These are phyloP conservation scores for Aspergillaceae sp. DNA, from an alignment of 2,329 filamentous ascomycete species.

Conservation along the genomic window DNA sequence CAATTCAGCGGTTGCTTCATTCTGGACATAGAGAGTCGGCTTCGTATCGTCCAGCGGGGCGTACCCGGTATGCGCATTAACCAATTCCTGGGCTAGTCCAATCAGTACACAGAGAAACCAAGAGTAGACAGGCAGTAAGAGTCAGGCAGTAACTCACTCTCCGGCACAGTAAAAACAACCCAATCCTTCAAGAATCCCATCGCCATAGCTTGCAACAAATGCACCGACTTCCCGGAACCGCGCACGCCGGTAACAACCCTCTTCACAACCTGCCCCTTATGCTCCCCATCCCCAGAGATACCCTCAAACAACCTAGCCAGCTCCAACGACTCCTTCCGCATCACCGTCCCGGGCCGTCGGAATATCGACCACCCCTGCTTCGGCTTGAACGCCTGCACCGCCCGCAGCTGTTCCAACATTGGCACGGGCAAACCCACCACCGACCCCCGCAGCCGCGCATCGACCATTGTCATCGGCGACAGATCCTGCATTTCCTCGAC, in stretches of 20 bases:
- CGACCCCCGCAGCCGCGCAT: slow-evolving; percentile 51
- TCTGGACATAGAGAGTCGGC: slow-evolving; percentile 62
- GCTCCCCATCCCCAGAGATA: slow-evolving; percentile 37
- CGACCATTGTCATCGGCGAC: slow-evolving; percentile 46
- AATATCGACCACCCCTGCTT: slow-evolving; percentile 86
- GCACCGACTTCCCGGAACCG: slow-evolving; percentile 75
- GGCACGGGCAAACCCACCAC: slow-evolving; percentile 61
- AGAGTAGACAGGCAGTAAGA: neutral
- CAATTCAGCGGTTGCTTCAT: slow-evolving; percentile 64
- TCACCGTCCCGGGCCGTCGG: slow-evolving; percentile 66
- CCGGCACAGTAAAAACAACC: slow-evolving; percentile 82
- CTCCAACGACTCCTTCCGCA: slow-evolving; percentile 69
- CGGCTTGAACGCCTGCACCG: slow-evolving; percentile 82
- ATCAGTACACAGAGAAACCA: slow-evolving; percentile 7
- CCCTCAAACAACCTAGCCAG: slow-evolving; percentile 56
- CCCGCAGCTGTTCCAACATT: slow-evolving; percentile 69
- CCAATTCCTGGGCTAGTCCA: slow-evolving; percentile 65
- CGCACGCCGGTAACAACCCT: slow-evolving; percentile 65
- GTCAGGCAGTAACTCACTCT: slow-evolving; percentile 52
- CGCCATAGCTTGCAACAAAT: slow-evolving; percentile 74
- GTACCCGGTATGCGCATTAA: slow-evolving; percentile 74
- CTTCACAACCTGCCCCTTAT: slow-evolving; percentile 36
- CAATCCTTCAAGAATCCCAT: slow-evolving; percentile 75
- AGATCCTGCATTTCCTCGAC: slow-evolving; percentile 61
- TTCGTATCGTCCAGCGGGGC: slow-evolving; percentile 52